Base-by-base conservation (phyloP, 768 basidiomycete genomes). In the Podaxis sp. region DNA sequence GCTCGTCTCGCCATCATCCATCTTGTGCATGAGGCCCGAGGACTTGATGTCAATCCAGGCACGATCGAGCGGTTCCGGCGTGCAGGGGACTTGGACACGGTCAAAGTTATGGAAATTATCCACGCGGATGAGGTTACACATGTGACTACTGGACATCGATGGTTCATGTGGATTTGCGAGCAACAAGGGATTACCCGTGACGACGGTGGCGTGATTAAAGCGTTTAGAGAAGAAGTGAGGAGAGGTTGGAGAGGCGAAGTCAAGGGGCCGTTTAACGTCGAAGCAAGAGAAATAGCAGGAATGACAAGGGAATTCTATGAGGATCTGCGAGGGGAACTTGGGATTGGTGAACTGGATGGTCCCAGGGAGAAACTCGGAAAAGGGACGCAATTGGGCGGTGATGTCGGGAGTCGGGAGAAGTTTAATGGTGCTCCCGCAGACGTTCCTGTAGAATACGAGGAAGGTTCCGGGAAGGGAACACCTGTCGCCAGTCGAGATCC, bases 71-170 rank as follows among this genome's bases (percentile, higher is more conserved):
- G 86, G 59, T 90, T 92, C 68, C 77, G 83, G 4, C 79, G 82
- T 40, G 87, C 87, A 12, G 86, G 87, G 19, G 90, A 92, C 69
- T 63, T 63, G 39, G 88, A 89, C 59, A 90, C 84, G 48, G 88
- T 91, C 48, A 73, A 79, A 15, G 83, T 84, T 30, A 81, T 94
- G 73, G 86, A 92, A 68, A 80, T 90, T 54, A 89, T 93, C 57
- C 92, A 93, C 66, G 82, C 83, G 0, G 92, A 93, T 72, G 92
- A 93, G 71, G 89, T 89, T 55, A 88, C 86, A 44, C 91, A 93
- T 70, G 92, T 93, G 38, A 91, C 90, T 0, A 83, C 88, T 0
- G 91, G 92, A 1, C 91, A 92, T 73, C 79, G 90, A 56, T 93
- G 91, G 90, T 92, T 93, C 73, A 87, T 87, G 8, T 93, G 88